phyloP scores from a whole-genome alignment of 2,329 filamentous ascomycete genomes.

The Calycina herbarum region DNA sequence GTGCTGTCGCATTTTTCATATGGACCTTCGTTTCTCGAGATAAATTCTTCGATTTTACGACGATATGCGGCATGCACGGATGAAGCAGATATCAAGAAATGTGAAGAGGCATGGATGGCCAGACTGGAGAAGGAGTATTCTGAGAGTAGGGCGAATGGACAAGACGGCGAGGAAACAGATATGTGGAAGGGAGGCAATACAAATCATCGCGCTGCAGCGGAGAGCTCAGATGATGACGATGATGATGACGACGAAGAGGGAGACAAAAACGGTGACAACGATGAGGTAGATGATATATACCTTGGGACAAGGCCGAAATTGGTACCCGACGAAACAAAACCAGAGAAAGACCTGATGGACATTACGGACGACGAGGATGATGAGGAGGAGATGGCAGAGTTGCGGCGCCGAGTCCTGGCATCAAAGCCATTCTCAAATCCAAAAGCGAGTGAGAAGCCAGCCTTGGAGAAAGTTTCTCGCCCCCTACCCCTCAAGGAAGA shows the following conservation, averaged over 20 bases:
- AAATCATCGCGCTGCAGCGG: conserved; percentile 61
- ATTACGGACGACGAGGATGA: conserved; percentile 80
- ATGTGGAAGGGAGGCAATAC: conserved; percentile 91
- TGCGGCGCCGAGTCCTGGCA: conserved; percentile 83
- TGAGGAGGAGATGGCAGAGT: conserved; percentile 85
- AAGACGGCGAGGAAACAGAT: conserved; percentile 63
- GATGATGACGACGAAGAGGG: conserved; percentile 49
- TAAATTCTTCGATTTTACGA: conserved; percentile 80
- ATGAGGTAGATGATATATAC: conserved; percentile 58
- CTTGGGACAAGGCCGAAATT: conserved; percentile 53
- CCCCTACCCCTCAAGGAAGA: conserved; percentile 58
- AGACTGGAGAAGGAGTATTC: conserved; percentile 88
- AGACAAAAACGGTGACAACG: conserved; percentile 42
- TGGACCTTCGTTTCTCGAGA: conserved; percentile 83
- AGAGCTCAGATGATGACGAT: conserved; percentile 53
- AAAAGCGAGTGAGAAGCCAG: conserved; percentile 50
- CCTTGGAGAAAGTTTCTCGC: conserved; percentile 61
- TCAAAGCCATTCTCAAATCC: conserved; percentile 83
- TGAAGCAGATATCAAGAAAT: conserved; percentile 78
- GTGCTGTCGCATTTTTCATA: conserved; percentile 85
- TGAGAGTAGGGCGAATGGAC: conserved; percentile 69
- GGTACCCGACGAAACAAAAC: conserved; percentile 40
- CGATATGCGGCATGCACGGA: conserved; percentile 82
- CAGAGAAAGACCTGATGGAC: conserved; percentile 66
- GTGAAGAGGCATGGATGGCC: conserved; percentile 84